Percentiles rank a stretch among this genome's conserved stretches.
Evolutionary conservation across 805 yeast genomes (phyloP).

Genomic region (Naumovozyma baii): DNA sequence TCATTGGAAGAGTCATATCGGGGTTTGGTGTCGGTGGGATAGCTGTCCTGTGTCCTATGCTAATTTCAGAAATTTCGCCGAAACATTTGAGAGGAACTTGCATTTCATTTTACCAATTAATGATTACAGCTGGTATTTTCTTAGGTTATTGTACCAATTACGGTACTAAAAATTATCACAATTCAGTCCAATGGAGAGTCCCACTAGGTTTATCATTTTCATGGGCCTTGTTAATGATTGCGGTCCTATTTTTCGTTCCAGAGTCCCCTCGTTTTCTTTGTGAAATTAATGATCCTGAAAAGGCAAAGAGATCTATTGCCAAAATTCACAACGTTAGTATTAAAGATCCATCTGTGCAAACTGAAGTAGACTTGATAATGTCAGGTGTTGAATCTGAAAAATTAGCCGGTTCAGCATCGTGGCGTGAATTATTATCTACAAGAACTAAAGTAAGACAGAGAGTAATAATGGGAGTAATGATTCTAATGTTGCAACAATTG

Average conservation of each 20-base stretch:
- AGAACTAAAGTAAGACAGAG: constrained; percentile 48
- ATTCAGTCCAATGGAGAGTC: constrained; percentile 62
- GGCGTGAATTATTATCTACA: constrained; percentile 59
- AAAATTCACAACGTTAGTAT: constrained; percentile 44
- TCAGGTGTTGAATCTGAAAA: constrained; percentile 53
- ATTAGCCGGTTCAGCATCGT: constrained; percentile 54
- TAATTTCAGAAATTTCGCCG: constrained; percentile 38
- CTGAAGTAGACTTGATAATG: constrained; percentile 47
- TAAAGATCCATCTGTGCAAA: constrained; percentile 47
- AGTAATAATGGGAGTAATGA: constrained; percentile 43
- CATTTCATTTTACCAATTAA: constrained; percentile 61
- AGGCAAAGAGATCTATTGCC: constrained; percentile 51
- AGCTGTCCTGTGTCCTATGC: constrained; percentile 65
- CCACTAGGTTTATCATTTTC: constrained; percentile 50
- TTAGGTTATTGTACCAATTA: constrained; percentile 65
- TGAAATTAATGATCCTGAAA: constrained; percentile 45
- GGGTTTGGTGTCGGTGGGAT: constrained; percentile 72
- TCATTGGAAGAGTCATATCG: constrained; percentile 57
- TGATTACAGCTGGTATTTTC: constrained; percentile 65
- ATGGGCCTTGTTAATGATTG: constrained; percentile 34
- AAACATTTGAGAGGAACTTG: constrained; percentile 54
- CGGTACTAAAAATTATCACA: constrained; percentile 36
- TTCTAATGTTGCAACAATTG: constrained; percentile 57
- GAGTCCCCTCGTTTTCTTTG: constrained; percentile 65
- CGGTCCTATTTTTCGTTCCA: constrained; percentile 47